phyloP scores from a whole-genome alignment of 768 basidiomycete species.

The Lactifluus echinatus region DNA sequence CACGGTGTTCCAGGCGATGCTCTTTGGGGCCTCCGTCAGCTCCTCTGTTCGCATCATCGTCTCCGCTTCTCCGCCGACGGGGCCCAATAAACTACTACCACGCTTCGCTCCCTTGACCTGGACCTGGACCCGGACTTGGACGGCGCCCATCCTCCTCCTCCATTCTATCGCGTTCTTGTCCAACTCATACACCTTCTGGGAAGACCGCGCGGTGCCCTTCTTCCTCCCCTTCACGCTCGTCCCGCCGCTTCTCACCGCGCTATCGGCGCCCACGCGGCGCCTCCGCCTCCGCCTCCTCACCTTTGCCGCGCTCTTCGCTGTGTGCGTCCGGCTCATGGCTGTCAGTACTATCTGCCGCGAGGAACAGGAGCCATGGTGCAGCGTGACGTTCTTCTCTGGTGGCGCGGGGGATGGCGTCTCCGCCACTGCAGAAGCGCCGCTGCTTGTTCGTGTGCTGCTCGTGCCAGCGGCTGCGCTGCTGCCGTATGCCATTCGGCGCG shows the following conservation, averaged over 20 bases:
- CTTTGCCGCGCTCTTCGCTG: conserved; percentile 56
- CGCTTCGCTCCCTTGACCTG: conserved; percentile 22
- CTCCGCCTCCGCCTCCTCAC: conserved; percentile 70
- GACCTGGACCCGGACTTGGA: too few species aligned
- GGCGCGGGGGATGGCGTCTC: too few species aligned
- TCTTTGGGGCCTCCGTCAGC: conserved; percentile 28
- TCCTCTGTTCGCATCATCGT: conserved; percentile 27
- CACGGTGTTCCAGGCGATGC: conserved; percentile 1
- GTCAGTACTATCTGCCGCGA: conserved; percentile 87
- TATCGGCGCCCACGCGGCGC: conserved; percentile 57
- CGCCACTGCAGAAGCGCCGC: conserved; percentile 56
- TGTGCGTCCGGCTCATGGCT: conserved; percentile 67
- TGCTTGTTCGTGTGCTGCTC: conserved; percentile 47
- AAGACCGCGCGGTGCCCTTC: conserved; percentile 76
- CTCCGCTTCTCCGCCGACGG: conserved; percentile 4
- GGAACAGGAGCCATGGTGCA: conserved; percentile 86
- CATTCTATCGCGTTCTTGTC: conserved; percentile 77
- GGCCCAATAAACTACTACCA: too few species aligned
- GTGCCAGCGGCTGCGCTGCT: conserved; percentile 46
- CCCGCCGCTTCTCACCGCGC: conserved; percentile 49
- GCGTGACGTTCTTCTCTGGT: conserved; percentile 82
- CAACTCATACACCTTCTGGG: conserved; percentile 98
- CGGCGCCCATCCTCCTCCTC: conserved; percentile 42
- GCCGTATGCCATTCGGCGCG: conserved; percentile 47
- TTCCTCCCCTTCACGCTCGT: conserved; percentile 59